Base-by-base conservation (phyloP, 345 rosid species). In the Capsella bursapastoris region DNA sequence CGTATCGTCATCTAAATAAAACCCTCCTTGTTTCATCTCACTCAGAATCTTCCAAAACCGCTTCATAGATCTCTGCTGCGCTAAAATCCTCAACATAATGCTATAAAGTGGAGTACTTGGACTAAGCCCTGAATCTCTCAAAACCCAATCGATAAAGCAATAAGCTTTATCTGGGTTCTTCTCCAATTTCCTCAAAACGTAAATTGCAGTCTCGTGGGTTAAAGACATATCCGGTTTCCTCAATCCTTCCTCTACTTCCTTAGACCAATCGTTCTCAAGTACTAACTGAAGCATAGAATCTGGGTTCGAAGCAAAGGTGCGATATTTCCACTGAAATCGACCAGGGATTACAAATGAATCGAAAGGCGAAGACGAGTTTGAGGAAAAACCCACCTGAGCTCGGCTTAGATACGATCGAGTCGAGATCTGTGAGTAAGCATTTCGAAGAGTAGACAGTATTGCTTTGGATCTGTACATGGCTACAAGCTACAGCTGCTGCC, bases 1-100 rank as follows among this genome's bases (percentile, higher is more conserved):
- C 7, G 96, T 89, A 18, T 89, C 94, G 64, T 89, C 90, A 13
- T 87, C 97, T 45, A 91, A 73, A 60, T 74, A 89, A 86, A 83
- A 84, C 65, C 88, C 92, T 58, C 84, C 64, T 64, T 85, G 88
- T 75, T 85, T 91, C 92, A 91, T 91, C 76, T 84, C 86, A 57
- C 63, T 75, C 27, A 93, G 56, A 51, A 74, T 63, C 57, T 57
- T 75, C 97, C 97, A 91, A 68, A 93, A 89, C 61, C 80, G 82
- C 68, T 85, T 83, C 92, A 88, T 79, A 1, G 86, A 80, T 22
- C 73, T 85, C 64, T 77, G 82, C 15, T 69, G 80, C 7, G 61
- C 89, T 64, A 88, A 62, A 35, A 89, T 71, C 81, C 92, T 91
- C 57, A 91, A 83, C 85, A 93, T 56, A 62, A 85, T 35, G 77